phyloP scores from a whole-genome alignment of 2,329 filamentous ascomycete genomes.

The Erysiphe pulchra region DNA sequence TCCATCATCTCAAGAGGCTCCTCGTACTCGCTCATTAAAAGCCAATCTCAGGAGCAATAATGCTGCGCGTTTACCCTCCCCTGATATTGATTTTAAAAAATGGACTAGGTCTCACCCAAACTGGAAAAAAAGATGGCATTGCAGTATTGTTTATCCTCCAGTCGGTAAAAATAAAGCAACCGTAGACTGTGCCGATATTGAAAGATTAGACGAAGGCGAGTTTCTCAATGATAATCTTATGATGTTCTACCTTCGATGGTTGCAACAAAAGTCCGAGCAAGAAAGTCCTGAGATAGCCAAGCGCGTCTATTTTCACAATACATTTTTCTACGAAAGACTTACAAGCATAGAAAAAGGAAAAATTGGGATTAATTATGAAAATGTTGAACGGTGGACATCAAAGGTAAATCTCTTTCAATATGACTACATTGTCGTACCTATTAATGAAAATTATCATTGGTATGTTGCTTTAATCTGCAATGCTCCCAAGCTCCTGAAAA shows the following conservation, averaged over 20 bases:
- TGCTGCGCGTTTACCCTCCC: neutral
- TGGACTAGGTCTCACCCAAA: conserved; percentile 26
- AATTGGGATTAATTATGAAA: conserved; percentile 54
- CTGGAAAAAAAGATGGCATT: conserved; percentile 27
- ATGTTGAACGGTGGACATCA: conserved; percentile 68
- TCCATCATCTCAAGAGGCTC: neutral
- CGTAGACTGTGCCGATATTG: conserved; percentile 47
- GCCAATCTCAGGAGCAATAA: neutral
- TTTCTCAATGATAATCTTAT: conserved; percentile 87
- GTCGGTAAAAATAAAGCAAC: conserved; percentile 26
- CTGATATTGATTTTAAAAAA: conserved; percentile 8
- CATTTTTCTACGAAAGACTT: conserved; percentile 67
- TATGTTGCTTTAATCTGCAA: conserved; percentile 93
- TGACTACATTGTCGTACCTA: conserved; percentile 76
- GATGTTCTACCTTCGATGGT: conserved; percentile 57
- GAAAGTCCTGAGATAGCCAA: conserved; percentile 28
- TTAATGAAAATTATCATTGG: conserved; percentile 77
- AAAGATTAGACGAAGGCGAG: conserved; percentile 55
- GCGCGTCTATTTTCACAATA: conserved; percentile 72
- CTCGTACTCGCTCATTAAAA: neutral
- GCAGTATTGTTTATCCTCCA: conserved; percentile 33
- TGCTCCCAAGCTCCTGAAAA: conserved; percentile 31
- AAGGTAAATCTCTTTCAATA: conserved; percentile 63
- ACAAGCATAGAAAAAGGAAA: conserved; percentile 28
- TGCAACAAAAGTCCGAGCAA: conserved; percentile 33